A percentile compares a stretch with the other conserved stretches of the same genome.
phyloP scores from a whole-genome alignment of 352 stramenopile genomes.

The Phytophthora crassamura region DNA sequence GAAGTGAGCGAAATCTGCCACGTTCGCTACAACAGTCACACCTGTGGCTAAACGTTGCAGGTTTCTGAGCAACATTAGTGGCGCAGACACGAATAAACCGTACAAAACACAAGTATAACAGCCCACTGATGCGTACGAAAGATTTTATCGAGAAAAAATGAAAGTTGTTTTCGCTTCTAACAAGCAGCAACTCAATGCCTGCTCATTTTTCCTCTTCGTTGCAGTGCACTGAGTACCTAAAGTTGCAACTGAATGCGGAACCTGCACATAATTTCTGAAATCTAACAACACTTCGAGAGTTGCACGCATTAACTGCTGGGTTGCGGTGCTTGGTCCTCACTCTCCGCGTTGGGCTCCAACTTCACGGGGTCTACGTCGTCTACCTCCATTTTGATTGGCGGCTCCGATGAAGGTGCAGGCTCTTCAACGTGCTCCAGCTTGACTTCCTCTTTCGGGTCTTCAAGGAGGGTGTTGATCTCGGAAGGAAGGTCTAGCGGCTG shows the following conservation, averaged over 20 bases:
- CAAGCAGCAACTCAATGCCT: not conserved
- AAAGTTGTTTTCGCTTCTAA: not conserved
- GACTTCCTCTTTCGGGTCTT: slow-evolving; percentile 31
- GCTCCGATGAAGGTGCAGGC: slow-evolving; percentile 1
- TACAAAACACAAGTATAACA: slow-evolving; percentile 31
- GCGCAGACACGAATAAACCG: slow-evolving; percentile 19
- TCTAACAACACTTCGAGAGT: slow-evolving; percentile 5
- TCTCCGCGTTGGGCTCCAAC: slow-evolving; percentile 22
- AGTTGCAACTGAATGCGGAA: not conserved
- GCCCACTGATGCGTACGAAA: slow-evolving; percentile 17
- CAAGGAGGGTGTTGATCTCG: slow-evolving; percentile 36
- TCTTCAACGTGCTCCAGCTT: slow-evolving; percentile 17
- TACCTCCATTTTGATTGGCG: slow-evolving; percentile 25
- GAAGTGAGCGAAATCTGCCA: slow-evolving; percentile 89
- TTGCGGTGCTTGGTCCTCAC: not conserved
- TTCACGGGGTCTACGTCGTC: slow-evolving; percentile 32
- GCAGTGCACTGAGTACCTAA: slow-evolving; percentile 16
- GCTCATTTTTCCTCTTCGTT: not conserved
- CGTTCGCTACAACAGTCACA: slow-evolving; percentile 65
- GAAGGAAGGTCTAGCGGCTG: slow-evolving; percentile 43
- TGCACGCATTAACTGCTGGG: not conserved
- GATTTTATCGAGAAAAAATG: slow-evolving; percentile 8
- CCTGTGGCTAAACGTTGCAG: slow-evolving; percentile 41
- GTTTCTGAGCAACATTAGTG: slow-evolving; percentile 16
- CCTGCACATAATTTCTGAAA: slow-evolving; percentile 6